A percentile compares a stretch with the other conserved stretches of the same genome.
These are phyloP conservation scores for Dendrostoma leiphaemia DNA, from an alignment of 2,329 filamentous ascomycete genomes.

Conservation along the genomic window DNA sequence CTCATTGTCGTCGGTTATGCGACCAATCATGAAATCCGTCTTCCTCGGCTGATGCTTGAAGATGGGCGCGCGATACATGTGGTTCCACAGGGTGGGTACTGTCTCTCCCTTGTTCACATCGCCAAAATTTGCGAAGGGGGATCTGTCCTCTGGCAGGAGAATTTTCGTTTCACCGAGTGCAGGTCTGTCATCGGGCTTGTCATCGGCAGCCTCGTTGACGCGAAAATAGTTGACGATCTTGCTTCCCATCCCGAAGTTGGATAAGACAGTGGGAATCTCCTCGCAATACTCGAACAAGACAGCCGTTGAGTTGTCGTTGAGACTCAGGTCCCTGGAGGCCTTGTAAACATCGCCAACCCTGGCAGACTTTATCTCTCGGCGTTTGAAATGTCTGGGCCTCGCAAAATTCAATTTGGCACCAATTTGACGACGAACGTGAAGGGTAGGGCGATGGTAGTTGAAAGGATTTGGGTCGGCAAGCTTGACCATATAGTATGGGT, in stretches of 20 bases:
- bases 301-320: slow-evolving; percentile 85
- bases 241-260: slow-evolving; percentile 96
- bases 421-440: slow-evolving; percentile 68
- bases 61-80: slow-evolving; percentile 91
- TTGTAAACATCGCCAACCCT: slow-evolving; percentile 76
- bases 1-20: slow-evolving; percentile 75
- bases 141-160: slow-evolving; percentile 89
- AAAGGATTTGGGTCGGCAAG: slow-evolving; percentile 67
- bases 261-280: slow-evolving; percentile 85
- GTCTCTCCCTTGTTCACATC: slow-evolving; percentile 89
- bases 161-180: slow-evolving; percentile 89
- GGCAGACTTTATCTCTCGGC: slow-evolving; percentile 79
- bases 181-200: slow-evolving; percentile 71
- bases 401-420: slow-evolving; percentile 70
- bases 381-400: slow-evolving; percentile 71
- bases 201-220: slow-evolving; percentile 70
- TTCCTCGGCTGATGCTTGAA: slow-evolving; percentile 79
- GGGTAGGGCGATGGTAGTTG: slow-evolving; percentile 79
- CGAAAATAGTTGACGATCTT: slow-evolving; percentile 96
- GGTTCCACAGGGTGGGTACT: slow-evolving; percentile 87
- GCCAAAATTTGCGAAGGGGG: slow-evolving; percentile 92
- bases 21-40: slow-evolving; percentile 84
- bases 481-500: slow-evolving; percentile 93
- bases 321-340: slow-evolving; percentile 75
- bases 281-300: slow-evolving; percentile 95